Percentiles rank a stretch among this genome's conserved stretches.
Evolutionary conservation across 2,329 filamentous ascomycete species (phyloP).

Genomic region (Nemania sp.): DNA sequence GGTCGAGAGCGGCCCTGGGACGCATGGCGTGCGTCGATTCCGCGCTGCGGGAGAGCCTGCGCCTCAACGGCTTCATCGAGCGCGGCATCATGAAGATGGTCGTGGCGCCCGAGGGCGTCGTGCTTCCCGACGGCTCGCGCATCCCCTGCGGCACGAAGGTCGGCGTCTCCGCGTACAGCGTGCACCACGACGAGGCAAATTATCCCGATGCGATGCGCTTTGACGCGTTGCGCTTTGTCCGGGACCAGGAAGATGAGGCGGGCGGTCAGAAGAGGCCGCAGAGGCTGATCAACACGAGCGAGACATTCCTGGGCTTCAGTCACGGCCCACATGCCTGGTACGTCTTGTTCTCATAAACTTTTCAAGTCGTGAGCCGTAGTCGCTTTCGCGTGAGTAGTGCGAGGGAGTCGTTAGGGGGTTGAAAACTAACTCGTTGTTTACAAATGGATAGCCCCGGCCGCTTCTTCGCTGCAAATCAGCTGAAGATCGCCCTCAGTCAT

Average conservation of each 20-base stretch:
- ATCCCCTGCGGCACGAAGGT: slow-evolving; percentile 44
- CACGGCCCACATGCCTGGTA: slow-evolving; percentile 45
- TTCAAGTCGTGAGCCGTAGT: not conserved
- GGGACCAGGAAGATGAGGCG: slow-evolving; percentile 18
- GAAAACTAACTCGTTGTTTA: not conserved
- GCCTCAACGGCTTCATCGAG: slow-evolving; percentile 46
- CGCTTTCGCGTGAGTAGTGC: no score
- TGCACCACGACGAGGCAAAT: slow-evolving; percentile 41
- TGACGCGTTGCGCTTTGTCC: slow-evolving; percentile 46
- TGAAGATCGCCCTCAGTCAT: slow-evolving; percentile 44
- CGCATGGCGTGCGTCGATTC: slow-evolving; percentile 47
- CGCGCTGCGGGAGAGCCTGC: slow-evolving; percentile 48
- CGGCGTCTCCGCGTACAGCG: slow-evolving; percentile 42
- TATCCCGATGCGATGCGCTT: slow-evolving; percentile 43
- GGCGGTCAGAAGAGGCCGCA: slow-evolving; percentile 22
- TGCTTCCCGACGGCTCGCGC: slow-evolving; percentile 42
- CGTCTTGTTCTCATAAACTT: slow-evolving; percentile 16
- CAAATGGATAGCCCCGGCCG: slow-evolving; percentile 39
- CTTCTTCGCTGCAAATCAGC: slow-evolving; percentile 47
- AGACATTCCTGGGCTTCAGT: slow-evolving; percentile 44
- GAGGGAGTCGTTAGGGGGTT: no score
- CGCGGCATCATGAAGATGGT: slow-evolving; percentile 44
- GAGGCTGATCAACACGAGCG: slow-evolving; percentile 40
- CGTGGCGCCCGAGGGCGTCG: slow-evolving; percentile 41
- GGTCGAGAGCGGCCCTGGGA: slow-evolving; percentile 44